phyloP scores from a whole-genome alignment of 257 asterid genomes.

The Nicotiana noctiflora region DNA sequence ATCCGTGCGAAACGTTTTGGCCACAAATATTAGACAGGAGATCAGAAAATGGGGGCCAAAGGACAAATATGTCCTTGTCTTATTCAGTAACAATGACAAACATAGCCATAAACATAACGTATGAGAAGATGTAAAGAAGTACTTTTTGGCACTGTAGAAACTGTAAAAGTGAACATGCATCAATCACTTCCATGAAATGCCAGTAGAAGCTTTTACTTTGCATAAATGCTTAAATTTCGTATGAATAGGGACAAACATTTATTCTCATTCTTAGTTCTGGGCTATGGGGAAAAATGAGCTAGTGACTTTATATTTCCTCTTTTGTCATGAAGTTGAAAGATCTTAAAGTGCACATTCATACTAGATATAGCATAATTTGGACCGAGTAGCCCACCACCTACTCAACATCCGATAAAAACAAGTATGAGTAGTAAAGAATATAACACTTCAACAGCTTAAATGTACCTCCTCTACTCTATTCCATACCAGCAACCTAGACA shows the following conservation, averaged over 20 bases:
- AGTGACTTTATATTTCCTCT: neutral
- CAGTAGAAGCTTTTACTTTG: slow-evolving; percentile 10
- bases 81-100: slow-evolving; percentile 21
- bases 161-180: slow-evolving; percentile 10
- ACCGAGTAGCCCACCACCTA: neutral
- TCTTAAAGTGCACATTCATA: neutral
- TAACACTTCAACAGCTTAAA: neutral
- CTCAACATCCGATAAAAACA: neutral
- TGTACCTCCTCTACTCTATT: neutral
- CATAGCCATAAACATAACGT: slow-evolving; percentile 19
- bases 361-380: neutral
- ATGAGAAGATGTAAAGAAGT: slow-evolving; percentile 2
- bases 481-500: neutral
- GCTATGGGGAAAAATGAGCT: neutral
- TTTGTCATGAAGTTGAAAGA: neutral
- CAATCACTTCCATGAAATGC: slow-evolving; percentile 47
- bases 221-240: neutral
- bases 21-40: slow-evolving; percentile 17
- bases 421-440: neutral
- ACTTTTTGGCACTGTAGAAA: neutral
- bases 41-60: slow-evolving; percentile 30
- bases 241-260: slow-evolving; percentile 14
- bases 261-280: slow-evolving; percentile 19
- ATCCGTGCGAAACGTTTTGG: slow-evolving; percentile 57
- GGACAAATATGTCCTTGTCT: slow-evolving; percentile 42